Evolutionary conservation across 1,284 basidiomycete species (phyloP), one percentile per base, ranked within the genome.

Genomic region (Fomitopsis pinicola): DNA sequence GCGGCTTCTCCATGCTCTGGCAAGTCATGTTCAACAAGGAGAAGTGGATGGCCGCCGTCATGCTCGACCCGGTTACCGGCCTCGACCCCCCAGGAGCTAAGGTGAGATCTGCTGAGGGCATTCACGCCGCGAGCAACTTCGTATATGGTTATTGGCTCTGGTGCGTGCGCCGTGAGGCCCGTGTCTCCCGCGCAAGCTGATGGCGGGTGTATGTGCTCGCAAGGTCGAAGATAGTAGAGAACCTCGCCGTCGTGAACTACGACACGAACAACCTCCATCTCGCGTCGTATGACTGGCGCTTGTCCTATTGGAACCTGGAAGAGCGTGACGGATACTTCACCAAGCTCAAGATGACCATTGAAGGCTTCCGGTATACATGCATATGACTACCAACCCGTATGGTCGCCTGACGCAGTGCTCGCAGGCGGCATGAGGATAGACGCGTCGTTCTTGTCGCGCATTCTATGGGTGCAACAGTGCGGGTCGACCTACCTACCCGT

Each of bases 81-180:
- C 81, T 99, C 5, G 97, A 99, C 71, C 94, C 94, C 0, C 84
- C 87, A 0, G 92, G 88, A n/a, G 87, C 88, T 62, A 97, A 95
- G 73, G 87, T 98, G 52, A 83, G 97, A 40, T 94, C 96, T 9
- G 95, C 94, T 0, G 94, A 98, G 74, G 96, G 92, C 0, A 85
- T 94, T n/a, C 87, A 91, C 66, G 94, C 93, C 2, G 94, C 94
- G 6, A 94, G 90, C 66, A 93, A 87, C 69, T 97, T 98, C 71
- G 90, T 98, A 60, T 89, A 92, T 71, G 94, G 94, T 4, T 98
- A 95, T 73, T 97, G 95, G 95, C 89, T 97, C 64, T 98, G 95
- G 95, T 91, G 68, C 62, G 79, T 71, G 59, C 55, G 60, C 38
- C 22, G 42, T 54, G 3, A 4, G 4, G 26, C n/a, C 26, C n/a